Percentiles rank a stretch among this genome's conserved stretches.
phyloP scores from a whole-genome alignment of 208 protist species.

The Trypanosomatidae sp. region DNA sequence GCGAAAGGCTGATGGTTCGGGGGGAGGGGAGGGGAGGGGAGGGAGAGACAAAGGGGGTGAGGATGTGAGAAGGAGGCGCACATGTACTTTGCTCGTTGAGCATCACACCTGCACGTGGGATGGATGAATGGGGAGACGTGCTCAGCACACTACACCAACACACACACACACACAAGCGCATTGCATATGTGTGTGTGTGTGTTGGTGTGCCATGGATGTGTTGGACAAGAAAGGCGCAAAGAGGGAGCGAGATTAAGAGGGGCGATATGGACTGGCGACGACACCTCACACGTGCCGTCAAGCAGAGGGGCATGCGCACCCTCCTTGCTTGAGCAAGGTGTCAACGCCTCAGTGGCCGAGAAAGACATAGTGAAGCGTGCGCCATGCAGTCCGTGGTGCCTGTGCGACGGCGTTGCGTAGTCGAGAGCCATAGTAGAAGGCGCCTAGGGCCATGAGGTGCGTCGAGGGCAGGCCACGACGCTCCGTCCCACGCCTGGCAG shows the following conservation, averaged over 20 bases:
- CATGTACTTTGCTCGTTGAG: neutral
- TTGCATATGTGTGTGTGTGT: neutral
- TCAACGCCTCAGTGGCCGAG: slow-evolving; percentile 19
- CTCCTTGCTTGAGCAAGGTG: neutral
- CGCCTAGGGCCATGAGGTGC: slow-evolving; percentile 18
- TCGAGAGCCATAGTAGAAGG: slow-evolving; percentile 28
- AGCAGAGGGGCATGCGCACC: neutral
- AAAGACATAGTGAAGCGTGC: slow-evolving; percentile 42
- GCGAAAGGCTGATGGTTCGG: neutral
- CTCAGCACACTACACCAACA: neutral
- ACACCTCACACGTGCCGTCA: neutral
- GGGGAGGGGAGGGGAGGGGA: neutral
- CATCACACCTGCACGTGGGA: neutral
- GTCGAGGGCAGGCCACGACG: neutral
- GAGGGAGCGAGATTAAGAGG: neutral
- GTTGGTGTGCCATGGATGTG: neutral
- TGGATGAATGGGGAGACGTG: no score
- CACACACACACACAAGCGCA: neutral
- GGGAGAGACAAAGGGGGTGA: neutral
- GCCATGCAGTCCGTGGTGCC: slow-evolving; percentile 27
- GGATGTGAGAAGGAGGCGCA: neutral
- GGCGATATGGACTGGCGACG: neutral
- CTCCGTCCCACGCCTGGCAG: slow-evolving; percentile 7
- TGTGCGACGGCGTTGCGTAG: slow-evolving; percentile 4
- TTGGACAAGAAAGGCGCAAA: neutral